phyloP scores from a whole-genome alignment of 2,329 filamentous ascomycete genomes.

The Zymoseptoria tritici region DNA sequence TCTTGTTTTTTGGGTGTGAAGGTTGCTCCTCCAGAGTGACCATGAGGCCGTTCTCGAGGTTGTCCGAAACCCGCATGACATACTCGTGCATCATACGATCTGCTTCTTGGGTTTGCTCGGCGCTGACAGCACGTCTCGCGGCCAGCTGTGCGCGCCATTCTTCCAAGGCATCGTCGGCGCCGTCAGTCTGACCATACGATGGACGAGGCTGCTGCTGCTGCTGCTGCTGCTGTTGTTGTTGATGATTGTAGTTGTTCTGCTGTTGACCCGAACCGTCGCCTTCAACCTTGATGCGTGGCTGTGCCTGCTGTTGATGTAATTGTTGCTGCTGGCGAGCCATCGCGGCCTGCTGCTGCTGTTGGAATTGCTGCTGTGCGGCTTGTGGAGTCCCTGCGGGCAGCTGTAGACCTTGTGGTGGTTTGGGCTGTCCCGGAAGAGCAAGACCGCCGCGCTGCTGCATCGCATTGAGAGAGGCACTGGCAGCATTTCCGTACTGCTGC shows the following conservation, averaged over 20 bases:
- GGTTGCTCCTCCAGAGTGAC: conserved; percentile 55
- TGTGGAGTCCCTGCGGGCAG: conserved; percentile 32
- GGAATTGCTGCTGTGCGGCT: conserved; percentile 29
- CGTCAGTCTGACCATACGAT: conserved; percentile 64
- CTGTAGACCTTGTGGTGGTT: conserved; percentile 29
- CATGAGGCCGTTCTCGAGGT: conserved; percentile 72
- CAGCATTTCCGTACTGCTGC: conserved; percentile 54
- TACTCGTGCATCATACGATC: conserved; percentile 63
- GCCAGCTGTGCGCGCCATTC: conserved; percentile 53
- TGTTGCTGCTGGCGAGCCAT: conserved; percentile 31
- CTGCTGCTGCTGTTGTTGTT: conserved; percentile 17
- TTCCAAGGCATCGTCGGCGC: conserved; percentile 52
- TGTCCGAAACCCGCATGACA: conserved; percentile 57
- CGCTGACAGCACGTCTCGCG: conserved; percentile 48
- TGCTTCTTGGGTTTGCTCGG: conserved; percentile 48
- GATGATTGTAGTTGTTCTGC: conserved; percentile 27
- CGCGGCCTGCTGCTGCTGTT: conserved; percentile 33
- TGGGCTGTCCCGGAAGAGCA: conserved; percentile 26
- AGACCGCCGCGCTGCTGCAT: conserved; percentile 37
- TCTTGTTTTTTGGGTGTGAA: conserved; percentile 27
- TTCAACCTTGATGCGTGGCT: conserved; percentile 31
- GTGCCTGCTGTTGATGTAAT: conserved; percentile 30
- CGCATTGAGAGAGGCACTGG: conserved; percentile 59
- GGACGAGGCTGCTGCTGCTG: conserved; percentile 32
- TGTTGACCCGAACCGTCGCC: conserved; percentile 22